phyloP scores from a whole-genome alignment of 192 early-diverging fungal species.

The Phlyctochytrium bullatum region DNA sequence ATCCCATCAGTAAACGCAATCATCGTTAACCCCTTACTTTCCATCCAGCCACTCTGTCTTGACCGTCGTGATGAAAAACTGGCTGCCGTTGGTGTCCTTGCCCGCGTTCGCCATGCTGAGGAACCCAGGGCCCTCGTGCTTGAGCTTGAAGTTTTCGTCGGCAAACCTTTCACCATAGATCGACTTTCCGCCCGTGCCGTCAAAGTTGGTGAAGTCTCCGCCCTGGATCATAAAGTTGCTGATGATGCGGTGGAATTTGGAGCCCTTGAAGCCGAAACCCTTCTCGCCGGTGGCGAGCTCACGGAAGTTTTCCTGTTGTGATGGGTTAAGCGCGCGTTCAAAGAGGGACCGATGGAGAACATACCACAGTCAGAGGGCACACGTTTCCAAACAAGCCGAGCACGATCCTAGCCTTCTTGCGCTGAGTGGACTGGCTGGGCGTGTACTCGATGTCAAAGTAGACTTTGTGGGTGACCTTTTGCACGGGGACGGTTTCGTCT shows the following conservation, averaged over 20 bases:
- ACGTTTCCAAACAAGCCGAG: constrained; percentile 74
- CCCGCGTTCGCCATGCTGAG: constrained; percentile 63
- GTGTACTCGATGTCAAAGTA: constrained; percentile 85
- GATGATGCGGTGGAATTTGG: constrained; percentile 64
- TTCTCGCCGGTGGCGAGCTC: constrained; percentile 49
- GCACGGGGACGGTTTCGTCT: not conserved
- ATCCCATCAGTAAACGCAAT: not conserved
- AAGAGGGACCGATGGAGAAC: not conserved
- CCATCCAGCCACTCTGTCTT: constrained; percentile 30
- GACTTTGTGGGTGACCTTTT: constrained; percentile 56
- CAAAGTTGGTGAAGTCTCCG: constrained; percentile 66
- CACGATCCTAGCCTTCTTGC: constrained; percentile 60
- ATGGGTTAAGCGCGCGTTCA: not conserved
- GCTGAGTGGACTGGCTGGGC: constrained; percentile 34
- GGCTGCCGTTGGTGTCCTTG: constrained; percentile 63
- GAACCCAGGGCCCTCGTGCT: constrained; percentile 35
- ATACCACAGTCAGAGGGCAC: constrained; percentile 38
- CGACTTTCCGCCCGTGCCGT: constrained; percentile 36
- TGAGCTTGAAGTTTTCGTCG: constrained; percentile 51
- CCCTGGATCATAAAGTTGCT: constrained; percentile 78
- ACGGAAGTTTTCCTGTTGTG: constrained; percentile 43
- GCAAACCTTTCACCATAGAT: constrained; percentile 60
- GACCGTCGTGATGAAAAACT: constrained; percentile 49
- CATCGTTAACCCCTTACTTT: not conserved
- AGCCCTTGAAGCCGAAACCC: constrained; percentile 72